Evolutionary conservation across 371 early-diverging fungal genomes (phyloP), one percentile per base, ranked within the genome.

Genomic region (Mortierella sp.): DNA sequence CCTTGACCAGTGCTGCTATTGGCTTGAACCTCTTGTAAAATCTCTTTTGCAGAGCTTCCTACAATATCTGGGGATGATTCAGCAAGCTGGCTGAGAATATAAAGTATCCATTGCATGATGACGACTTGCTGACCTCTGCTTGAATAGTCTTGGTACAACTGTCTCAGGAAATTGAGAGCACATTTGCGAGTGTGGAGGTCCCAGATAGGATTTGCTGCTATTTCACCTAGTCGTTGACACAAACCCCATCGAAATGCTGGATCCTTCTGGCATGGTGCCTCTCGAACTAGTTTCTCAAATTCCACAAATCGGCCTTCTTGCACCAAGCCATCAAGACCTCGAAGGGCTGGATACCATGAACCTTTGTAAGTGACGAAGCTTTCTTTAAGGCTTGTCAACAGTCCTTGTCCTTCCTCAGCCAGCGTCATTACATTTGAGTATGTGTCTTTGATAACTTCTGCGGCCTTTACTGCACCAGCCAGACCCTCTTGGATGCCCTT

Each of bases 171-270:
- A 13, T 23, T 3, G 7, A 53, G 9, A 12, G 53, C 53, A 10
- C 28, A 12, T 29, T 53, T 23, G 28, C 53, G 53, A 23, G 53
- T 53, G 53, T 17, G 23, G 28, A 9, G 15, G 10, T 53, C 53
- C 53, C 53, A 53, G 29, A 19, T 13, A 13, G 23, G 12, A 19
- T 29, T 53, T 10, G 19, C 23, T 26, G 53, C 53, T 19, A 53
- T 4, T 28, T 53, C 53, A 13, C 29, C 53, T 23, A 53, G 53
- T 28, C 53, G 53, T 53, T 53, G 53, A 29, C 53, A 23, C 29
- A 53, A 12, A 13, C 53, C 53, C 53, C 53, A 53, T 28, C 28
- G 53, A 28, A 53, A 53, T 28, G 53, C 53, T 13, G 53, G 53
- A 28, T 53, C 53, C 10, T 10, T 23, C 8, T 28, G 23, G 28